phyloP scores from a whole-genome alignment of 768 basidiomycete genomes.

The Tephrocybe rancida region DNA sequence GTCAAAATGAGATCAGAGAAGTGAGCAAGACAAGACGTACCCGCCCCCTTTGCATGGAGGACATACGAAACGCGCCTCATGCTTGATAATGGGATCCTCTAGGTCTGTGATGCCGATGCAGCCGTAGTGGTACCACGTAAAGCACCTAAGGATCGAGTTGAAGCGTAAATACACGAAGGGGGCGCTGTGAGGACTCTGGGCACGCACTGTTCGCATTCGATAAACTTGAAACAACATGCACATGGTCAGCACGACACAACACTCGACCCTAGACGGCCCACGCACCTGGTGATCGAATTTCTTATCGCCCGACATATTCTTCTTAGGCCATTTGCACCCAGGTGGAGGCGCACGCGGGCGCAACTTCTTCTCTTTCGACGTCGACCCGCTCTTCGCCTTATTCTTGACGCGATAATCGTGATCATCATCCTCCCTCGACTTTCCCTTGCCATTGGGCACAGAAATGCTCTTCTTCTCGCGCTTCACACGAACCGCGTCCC shows the following conservation, averaged over 20 bases:
- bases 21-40: slow-evolving; percentile 26
- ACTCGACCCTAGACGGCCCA: slow-evolving; percentile 20
- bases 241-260: slow-evolving; percentile 18
- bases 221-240: not conserved
- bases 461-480: not conserved
- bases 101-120: slow-evolving; percentile 42
- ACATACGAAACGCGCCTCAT: slow-evolving; percentile 36
- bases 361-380: slow-evolving; percentile 9
- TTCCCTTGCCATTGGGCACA: slow-evolving; percentile 11
- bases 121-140: slow-evolving; percentile 54
- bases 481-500: not conserved
- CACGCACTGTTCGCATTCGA: slow-evolving; percentile 17
- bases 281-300: slow-evolving; percentile 23
- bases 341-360: slow-evolving; percentile 1
- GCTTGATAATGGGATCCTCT: slow-evolving; percentile 37
- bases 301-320: slow-evolving; percentile 21
- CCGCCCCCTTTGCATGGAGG: slow-evolving; percentile 38
- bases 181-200: not conserved
- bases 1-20: not conserved
- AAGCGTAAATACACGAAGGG: not conserved
- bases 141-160: slow-evolving; percentile 30
- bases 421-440: slow-evolving; percentile 10
- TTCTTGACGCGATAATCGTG: not conserved
- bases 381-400: slow-evolving; percentile 12
- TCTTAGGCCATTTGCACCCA: slow-evolving; percentile 27